Evolutionary conservation across 495 filamentous ascomycete species (phyloP), one percentile per base, ranked within the genome.

Genomic region (Rusavskia elegans): DNA sequence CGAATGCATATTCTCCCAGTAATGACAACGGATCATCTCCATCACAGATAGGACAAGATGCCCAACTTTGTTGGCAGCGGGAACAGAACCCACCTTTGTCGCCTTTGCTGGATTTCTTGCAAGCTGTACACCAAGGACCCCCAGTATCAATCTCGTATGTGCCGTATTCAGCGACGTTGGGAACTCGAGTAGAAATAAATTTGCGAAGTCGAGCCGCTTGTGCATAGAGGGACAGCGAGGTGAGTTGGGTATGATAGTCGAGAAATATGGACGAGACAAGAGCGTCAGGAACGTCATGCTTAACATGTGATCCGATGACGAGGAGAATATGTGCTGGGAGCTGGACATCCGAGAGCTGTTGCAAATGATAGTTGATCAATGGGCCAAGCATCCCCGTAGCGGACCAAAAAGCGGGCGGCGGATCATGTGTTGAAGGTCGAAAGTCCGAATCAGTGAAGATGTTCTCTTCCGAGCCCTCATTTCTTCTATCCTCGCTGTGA

Each of bases 161-260:
- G 13, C 74, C 78, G 17, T 77, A 71, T 1, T 74, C 71, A 54
- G 80, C 81, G 13, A 89, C 73, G 10, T 76, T 63, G 1, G 76
- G 71, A 59, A 83, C 85, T 65, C 59, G 78, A 48, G 59, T 75
- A 21, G 68, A 59, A 48, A 71, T 84, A 27, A 82, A 68, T 29
- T 85, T 79, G 3, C 84, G 81, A 14, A 89, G 71, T 30, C 82
- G 70, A 6, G 82, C 73, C 20, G 85, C 83, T 59, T 85, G 80
- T 37, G 78, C 61, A 59, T 81, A 80, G 61, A 87, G 74, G 41
- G 75, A 74, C 58, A 85, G 76, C 39, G 65, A 69, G 58, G 78
- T 71, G 0, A 89, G 76, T 5, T 78, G 76, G 30, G 72, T 68
- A 59, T 87, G 82, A 59, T 85, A 83, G 37, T 61, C 61, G 0